Evolutionary conservation across 2,329 filamentous ascomycete genomes (phyloP), one percentile per base, ranked within the genome.

Genomic region (Botrytis hyacinthi): DNA sequence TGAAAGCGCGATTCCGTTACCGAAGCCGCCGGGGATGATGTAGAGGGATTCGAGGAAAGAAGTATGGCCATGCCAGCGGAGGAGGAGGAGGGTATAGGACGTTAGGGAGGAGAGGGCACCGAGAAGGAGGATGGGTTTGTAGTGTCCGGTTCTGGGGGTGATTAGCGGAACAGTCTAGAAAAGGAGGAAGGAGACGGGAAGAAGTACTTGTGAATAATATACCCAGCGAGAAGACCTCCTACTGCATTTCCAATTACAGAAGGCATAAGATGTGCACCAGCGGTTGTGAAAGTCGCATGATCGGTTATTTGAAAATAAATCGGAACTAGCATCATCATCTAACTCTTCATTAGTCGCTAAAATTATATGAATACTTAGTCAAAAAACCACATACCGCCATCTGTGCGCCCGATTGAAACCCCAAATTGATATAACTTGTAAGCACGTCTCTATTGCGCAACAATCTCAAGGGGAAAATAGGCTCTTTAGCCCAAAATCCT

Each of bases 291-390:
- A 0, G 88, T 89, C 1, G 86, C 86, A 1, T 84, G 83, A 4
- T 86, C 83, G 0, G 90, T 90, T 1, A 92, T 86, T 74, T 92
- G 89, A 74, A 93, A 93, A 81, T 93, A 93, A 0, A 93, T 80
- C 0, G 91, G 91, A 0, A 93, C 86, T 0, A 87, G 85, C 71
- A 90, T 89, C 87, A 92, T 90, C 78, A 90, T 84, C 82, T 85
- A 54, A 0, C 2, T 5, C 1, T 1, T 14, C 4, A 16, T 54
- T n/a, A 54, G 48, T 54, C 26, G 12, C 26, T 54, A 14, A n/a
- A n/a, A 54, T n/a, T 16, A 8, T 46, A 3, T 32, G 14, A 35
- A 35, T 26, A 20, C 26, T 10, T 32, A 16, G 10, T 9, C 12
- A 46, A 35, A 32, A 32, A 35, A 61, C 9, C 1, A 48, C 74